phyloP scores from a whole-genome alignment of 805 yeast genomes.

The Huiozyma naganishii region DNA sequence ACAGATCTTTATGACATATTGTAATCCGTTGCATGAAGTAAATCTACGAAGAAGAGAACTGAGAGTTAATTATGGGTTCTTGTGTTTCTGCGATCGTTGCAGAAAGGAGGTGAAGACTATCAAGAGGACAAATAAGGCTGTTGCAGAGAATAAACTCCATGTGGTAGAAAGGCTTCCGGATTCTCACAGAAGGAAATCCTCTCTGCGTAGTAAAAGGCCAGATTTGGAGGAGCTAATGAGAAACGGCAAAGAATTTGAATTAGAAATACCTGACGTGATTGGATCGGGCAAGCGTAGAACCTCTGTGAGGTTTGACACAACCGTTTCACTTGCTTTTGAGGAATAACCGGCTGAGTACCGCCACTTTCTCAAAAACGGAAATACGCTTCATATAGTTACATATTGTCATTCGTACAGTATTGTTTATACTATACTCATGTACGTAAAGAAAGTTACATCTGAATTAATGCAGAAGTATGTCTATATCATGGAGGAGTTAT shows the following conservation, averaged over 20 bases:
- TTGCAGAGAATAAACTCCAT: not conserved
- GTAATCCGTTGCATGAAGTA: slow-evolving; percentile 52
- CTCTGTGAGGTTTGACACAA: slow-evolving; percentile 56
- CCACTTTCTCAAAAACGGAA: no score
- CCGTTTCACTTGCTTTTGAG: slow-evolving; percentile 42
- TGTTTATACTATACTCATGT: not conserved
- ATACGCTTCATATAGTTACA: not conserved
- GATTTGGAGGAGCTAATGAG: slow-evolving; percentile 41
- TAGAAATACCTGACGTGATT: slow-evolving; percentile 32
- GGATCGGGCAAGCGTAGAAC: slow-evolving; percentile 33
- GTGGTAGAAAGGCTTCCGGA: not conserved
- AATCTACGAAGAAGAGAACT: slow-evolving; percentile 54
- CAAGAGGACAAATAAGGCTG: not conserved
- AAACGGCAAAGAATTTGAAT: slow-evolving; percentile 36
- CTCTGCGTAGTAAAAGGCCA: slow-evolving; percentile 25
- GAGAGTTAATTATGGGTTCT: slow-evolving; percentile 70
- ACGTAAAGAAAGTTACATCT: not conserved
- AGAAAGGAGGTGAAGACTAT: slow-evolving; percentile 34
- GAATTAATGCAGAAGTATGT: not conserved
- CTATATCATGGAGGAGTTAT: not conserved
- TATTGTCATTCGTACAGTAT: not conserved
- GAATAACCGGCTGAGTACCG: slow-evolving; percentile 6
- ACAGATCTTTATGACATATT: slow-evolving; percentile 60
- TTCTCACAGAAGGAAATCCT: slow-evolving; percentile 21
- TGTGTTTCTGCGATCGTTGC: slow-evolving; percentile 60